A percentile compares a stretch with the other conserved stretches of the same genome.
These are phyloP conservation scores for Trichoderma erinaceum DNA, from an alignment of 495 filamentous ascomycete species.

Conservation along the genomic window DNA sequence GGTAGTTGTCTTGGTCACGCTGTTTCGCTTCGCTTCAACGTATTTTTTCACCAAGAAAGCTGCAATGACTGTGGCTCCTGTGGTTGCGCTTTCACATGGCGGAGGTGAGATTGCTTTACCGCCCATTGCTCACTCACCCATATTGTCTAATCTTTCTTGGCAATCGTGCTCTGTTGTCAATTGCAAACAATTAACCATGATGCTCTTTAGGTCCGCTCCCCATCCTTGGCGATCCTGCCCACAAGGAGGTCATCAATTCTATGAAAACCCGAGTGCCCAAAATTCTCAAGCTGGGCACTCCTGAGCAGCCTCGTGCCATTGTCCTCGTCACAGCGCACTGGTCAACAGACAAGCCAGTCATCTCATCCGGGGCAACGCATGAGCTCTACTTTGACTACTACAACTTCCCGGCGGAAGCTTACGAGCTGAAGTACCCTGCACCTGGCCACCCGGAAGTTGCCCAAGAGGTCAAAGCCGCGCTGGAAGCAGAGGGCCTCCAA, in stretches of 20 bases:
- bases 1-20: neutral
- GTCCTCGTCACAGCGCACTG: slow-evolving; percentile 40
- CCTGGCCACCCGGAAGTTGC: slow-evolving; percentile 36
- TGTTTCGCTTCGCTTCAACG: slow-evolving; percentile 10
- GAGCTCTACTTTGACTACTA: slow-evolving; percentile 37
- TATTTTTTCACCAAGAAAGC: neutral
- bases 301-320: slow-evolving; percentile 33
- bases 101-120: slow-evolving; percentile 23
- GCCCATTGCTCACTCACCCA: neutral
- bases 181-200: neutral
- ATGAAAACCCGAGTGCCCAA: slow-evolving; percentile 30
- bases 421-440: slow-evolving; percentile 36
- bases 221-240: slow-evolving; percentile 32
- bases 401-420: slow-evolving; percentile 35
- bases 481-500: slow-evolving; percentile 20
- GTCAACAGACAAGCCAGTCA: slow-evolving; percentile 28
- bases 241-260: slow-evolving; percentile 28
- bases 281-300: slow-evolving; percentile 31
- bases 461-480: slow-evolving; percentile 23
- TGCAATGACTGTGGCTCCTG: slow-evolving; percentile 31
- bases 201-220: slow-evolving; percentile 28
- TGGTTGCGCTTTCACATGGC: slow-evolving; percentile 38
- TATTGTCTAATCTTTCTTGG: neutral
- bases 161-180: neutral
- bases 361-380: slow-evolving; percentile 30